Percentiles rank a stretch among this genome's conserved stretches.
Conservation (phyloP, 2,329 filamentous ascomycete species). For the Aspergillus pseudotamarii region DNA sequence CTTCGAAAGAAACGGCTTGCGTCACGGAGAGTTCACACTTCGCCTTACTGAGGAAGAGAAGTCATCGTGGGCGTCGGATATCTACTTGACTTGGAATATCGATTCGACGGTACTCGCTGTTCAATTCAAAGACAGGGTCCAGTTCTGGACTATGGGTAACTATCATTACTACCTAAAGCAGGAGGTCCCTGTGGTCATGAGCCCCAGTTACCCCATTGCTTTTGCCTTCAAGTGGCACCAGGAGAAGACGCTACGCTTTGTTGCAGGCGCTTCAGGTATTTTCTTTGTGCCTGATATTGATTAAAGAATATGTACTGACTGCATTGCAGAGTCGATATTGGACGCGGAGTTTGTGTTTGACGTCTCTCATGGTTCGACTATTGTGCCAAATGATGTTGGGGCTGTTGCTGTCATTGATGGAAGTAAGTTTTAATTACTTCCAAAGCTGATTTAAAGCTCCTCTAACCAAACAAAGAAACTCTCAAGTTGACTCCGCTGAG, state of each 20-base stretch:
- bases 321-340: constrained; percentile 50
- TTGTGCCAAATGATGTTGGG: constrained; percentile 74
- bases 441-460: neutral
- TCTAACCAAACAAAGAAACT: constrained; percentile 45
- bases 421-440: constrained; percentile 43
- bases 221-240: constrained; percentile 70
- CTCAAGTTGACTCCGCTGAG: constrained; percentile 86
- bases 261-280: constrained; percentile 56
- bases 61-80: constrained; percentile 57
- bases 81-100: constrained; percentile 80
- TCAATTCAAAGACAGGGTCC: constrained; percentile 71
- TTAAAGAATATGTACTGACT: constrained; percentile 10
- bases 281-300: constrained; percentile 7
- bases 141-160: constrained; percentile 96
- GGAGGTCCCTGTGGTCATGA: constrained; percentile 62
- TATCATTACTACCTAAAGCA: constrained; percentile 99
- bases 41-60: constrained; percentile 65
- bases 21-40: constrained; percentile 92
- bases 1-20: constrained; percentile 94
- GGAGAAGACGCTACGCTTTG: constrained; percentile 75
- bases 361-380: constrained; percentile 68
- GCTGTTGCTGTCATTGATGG: constrained; percentile 85
- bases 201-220: constrained; percentile 25
- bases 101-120: constrained; percentile 91
- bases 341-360: constrained; percentile 70